Base-by-base conservation (phyloP, 1,284 basidiomycete species). In the Boletus mariae region DNA sequence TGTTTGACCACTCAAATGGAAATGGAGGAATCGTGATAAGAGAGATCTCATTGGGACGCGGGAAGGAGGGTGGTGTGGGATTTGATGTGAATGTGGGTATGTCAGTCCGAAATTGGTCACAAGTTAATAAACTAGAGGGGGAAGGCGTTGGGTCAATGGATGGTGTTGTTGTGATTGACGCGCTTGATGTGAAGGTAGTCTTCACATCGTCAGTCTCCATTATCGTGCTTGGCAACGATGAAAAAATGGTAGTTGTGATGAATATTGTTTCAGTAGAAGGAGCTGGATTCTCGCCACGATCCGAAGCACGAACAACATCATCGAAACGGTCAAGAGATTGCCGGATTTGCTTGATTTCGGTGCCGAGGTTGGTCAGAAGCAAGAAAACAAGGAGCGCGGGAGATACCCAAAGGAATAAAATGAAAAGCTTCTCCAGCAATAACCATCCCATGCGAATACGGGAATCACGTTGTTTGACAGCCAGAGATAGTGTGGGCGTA, bases 401-500 rank as follows among this genome's bases (percentile, higher is more conserved):
- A 29, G 55, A 50, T 17, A 61, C 47, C 54, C 57, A 66, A 45
- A 74, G 50, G 12, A 74, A 43, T n/a, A 74, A 56, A 40, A 59
- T 49, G 37, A 68, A 43, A 15, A 62, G 63, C 20, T 67, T 73
- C 31, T 65, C 45, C 40, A 71, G 51, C 32, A 67, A 66, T 20
- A 67, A 52, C 50, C 59, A 57, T 47, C 57, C 47, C 34, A 55
- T 63, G 53, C 52, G 50, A 52, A 54, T 49, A 23, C 47, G 54
- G 34, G 57, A 57, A 17, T 49, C 31, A 34, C 50, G 53, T 25
- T 63, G 69, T 46, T 65, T 63, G 17, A 77, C 45, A 8, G 53
- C 60, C 29, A 83, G 55, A 43, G 73, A 74, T 25, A 86, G 62
- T 26, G 71, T 71, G 4, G 85, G 82, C 61, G 78, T 76, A 64